Percentiles rank a stretch among this genome's conserved stretches.
phyloP scores from a whole-genome alignment of 345 rosid genomes.

The Bruguiera gymnorhiza region DNA sequence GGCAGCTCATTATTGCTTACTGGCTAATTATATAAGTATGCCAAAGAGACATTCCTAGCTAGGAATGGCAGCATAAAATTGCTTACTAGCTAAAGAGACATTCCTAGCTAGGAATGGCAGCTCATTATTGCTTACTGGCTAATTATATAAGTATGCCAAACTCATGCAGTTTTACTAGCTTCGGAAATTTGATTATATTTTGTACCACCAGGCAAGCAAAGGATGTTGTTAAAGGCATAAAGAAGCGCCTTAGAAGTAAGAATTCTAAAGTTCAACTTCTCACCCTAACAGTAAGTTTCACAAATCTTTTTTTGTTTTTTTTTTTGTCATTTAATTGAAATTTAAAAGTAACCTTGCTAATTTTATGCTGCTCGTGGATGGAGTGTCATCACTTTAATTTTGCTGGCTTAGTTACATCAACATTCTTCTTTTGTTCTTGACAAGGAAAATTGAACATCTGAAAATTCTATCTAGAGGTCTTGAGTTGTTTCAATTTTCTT shows the following conservation, averaged over 20 bases:
- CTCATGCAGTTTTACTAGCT: neutral
- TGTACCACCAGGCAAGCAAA: conserved; percentile 68
- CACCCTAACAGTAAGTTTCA: conserved; percentile 81
- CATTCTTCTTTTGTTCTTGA: no score
- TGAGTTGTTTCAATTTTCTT: no score
- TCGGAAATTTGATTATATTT: neutral
- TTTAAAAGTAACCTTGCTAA: neutral
- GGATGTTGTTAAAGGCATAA: conserved; percentile 93
- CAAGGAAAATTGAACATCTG: no score
- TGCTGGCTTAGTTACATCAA: no score
- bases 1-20: no score
- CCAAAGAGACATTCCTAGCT: neutral
- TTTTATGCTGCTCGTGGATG: neutral
- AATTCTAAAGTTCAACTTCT: conserved; percentile 94
- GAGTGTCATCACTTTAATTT: no score
- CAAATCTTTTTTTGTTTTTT: conserved; percentile 4
- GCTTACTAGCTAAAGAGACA: no score
- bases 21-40: no score
- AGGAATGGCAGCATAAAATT: no score
- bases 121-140: no score
- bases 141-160: neutral
- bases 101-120: no score
- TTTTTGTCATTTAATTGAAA: neutral
- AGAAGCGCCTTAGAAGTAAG: conserved; percentile 82
- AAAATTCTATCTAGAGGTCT: no score